Evolutionary conservation across 371 early-diverging fungal species (phyloP).

Genomic region (Lichtheimia ramosa): DNA sequence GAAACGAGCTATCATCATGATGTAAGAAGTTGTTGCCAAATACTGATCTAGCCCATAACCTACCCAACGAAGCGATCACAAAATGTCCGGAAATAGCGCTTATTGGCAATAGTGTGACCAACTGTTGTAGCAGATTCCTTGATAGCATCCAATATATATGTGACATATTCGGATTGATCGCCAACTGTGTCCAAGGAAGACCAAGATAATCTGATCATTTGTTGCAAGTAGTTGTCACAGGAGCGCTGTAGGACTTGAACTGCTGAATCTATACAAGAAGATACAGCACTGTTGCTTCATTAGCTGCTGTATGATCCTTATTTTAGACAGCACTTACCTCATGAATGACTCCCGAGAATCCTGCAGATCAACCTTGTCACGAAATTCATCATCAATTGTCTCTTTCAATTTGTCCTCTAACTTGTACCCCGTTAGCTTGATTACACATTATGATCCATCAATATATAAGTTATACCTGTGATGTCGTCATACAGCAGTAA

Average conservation of each 20-base stretch:
- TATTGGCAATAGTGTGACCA: conserved; percentile 62
- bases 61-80: conserved; percentile 92
- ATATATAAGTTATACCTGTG: conserved; percentile 57
- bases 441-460: conserved; percentile 18
- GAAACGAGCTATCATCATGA: conserved; percentile 54
- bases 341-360: conserved; percentile 77
- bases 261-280: conserved; percentile 61
- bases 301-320: neutral
- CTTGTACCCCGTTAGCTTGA: conserved; percentile 18
- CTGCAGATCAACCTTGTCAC: conserved; percentile 76
- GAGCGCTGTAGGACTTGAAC: conserved; percentile 64
- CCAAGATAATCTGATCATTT: conserved; percentile 82
- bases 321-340: conserved; percentile 29
- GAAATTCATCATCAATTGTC: conserved; percentile 77
- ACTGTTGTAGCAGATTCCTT: conserved; percentile 51
- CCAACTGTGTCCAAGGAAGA: conserved; percentile 81
- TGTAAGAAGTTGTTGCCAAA: conserved; percentile 4
- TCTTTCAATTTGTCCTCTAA: conserved; percentile 16
- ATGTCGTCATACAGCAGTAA: conserved; percentile 86
- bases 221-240: conserved; percentile 65
- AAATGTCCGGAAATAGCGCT: conserved; percentile 81
- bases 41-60: conserved; percentile 10
- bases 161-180: conserved; percentile 90
- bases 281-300: conserved; percentile 42
- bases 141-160: conserved; percentile 58